Evolutionary conservation across 257 asterid species (phyloP).

Genomic region (Perilla frutescens): DNA sequence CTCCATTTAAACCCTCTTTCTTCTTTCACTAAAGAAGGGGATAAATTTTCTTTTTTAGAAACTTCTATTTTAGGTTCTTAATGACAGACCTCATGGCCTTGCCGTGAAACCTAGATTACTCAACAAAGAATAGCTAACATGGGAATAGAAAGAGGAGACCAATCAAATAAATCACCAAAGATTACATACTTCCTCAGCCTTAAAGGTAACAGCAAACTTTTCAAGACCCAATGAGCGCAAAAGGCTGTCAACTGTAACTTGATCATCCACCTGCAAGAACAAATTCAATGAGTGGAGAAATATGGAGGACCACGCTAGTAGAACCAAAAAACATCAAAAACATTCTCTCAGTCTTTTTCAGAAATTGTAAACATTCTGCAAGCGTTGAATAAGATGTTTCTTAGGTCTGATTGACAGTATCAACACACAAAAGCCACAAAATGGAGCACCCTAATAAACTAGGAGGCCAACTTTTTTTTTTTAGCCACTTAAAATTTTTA

Average conservation of each 20-base stretch:
- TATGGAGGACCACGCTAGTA: constrained; percentile 17
- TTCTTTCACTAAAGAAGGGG: constrained; percentile 5
- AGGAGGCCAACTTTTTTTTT: background rate
- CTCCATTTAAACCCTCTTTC: background rate
- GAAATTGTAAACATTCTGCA: constrained; percentile 15
- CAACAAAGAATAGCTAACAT: constrained; percentile 19
- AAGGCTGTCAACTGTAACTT: constrained; percentile 77
- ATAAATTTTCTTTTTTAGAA: background rate
- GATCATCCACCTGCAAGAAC: constrained; percentile 70
- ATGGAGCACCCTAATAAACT: constrained; percentile 1
- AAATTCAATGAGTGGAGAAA: constrained; percentile 28
- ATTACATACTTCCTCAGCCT: constrained; percentile 90
- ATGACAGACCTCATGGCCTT: background rate
- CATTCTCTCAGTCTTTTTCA: background rate
- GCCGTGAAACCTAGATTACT: constrained; percentile 27
- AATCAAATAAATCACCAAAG: constrained; percentile 24
- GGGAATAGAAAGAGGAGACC: constrained; percentile 24
- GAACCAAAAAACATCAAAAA: constrained; percentile 10
- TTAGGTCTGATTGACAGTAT: constrained; percentile 13
- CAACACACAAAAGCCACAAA: constrained; percentile 18
- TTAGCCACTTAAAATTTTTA: too few species aligned
- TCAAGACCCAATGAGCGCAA: constrained; percentile 79
- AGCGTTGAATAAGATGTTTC: constrained; percentile 9
- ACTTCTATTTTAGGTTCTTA: constrained; percentile 17
- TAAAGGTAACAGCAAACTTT: constrained; percentile 70